These are phyloP conservation scores for Lepidopterella palustris DNA, from an alignment of 495 filamentous ascomycete species.

Conservation along the genomic window DNA sequence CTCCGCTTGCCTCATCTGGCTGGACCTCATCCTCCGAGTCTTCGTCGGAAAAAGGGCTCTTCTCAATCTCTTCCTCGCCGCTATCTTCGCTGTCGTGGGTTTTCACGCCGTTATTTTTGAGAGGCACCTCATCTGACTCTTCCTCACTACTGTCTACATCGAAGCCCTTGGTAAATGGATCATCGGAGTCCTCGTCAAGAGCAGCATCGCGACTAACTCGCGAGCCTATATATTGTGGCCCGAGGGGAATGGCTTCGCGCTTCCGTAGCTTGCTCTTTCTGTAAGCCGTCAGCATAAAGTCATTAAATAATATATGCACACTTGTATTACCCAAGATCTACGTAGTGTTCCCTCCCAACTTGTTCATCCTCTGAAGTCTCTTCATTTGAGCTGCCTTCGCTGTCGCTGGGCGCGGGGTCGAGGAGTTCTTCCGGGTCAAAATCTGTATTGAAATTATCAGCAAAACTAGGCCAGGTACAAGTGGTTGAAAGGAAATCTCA, in stretches of 20 bases:
- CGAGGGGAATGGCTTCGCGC: constrained; percentile 55
- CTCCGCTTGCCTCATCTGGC: constrained; percentile 31
- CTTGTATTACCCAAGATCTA: constrained; percentile 58
- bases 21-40: constrained; percentile 12
- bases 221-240: constrained; percentile 76
- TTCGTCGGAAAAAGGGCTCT: not conserved
- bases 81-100: not conserved
- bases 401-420: constrained; percentile 50
- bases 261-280: constrained; percentile 80
- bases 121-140: constrained; percentile 29
- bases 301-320: not conserved
- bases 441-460: constrained; percentile 47
- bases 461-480: not conserved
- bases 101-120: not conserved
- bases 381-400: constrained; percentile 34
- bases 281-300: constrained; percentile 29
- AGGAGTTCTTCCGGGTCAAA: constrained; percentile 69
- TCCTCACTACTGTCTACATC: constrained; percentile 27
- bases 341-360: constrained; percentile 74
- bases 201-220: constrained; percentile 69
- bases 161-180: constrained; percentile 40
- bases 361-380: constrained; percentile 46
- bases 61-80: constrained; percentile 31
- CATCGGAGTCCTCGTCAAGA: constrained; percentile 38
- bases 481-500: not conserved